Evolutionary conservation across 2,329 filamentous ascomycete genomes (phyloP).

Genomic region (Nectriaceae sp.): DNA sequence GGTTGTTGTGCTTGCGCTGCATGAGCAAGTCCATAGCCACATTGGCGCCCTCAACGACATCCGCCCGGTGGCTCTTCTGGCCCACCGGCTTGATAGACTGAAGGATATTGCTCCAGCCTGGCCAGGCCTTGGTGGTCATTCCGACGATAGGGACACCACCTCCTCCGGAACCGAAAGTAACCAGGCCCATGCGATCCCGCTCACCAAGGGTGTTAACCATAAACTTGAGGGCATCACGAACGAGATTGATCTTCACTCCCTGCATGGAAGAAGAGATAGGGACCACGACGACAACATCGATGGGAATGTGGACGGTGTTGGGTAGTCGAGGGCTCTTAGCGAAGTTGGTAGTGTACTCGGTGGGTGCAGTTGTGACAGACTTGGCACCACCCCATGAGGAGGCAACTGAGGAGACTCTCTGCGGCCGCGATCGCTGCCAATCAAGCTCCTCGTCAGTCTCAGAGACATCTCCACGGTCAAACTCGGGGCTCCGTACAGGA

Average conservation of each 20-base stretch:
- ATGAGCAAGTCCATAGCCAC: slow-evolving; percentile 98
- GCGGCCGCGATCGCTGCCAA: slow-evolving; percentile 65
- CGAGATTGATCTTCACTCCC: slow-evolving; percentile 94
- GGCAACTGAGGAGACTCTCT: slow-evolving; percentile 78
- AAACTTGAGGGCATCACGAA: slow-evolving; percentile 89
- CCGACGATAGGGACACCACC: slow-evolving; percentile 95
- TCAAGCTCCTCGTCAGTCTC: slow-evolving; percentile 85
- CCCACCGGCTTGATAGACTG: slow-evolving; percentile 89
- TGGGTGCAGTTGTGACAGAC: slow-evolving; percentile 85
- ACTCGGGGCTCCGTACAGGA: slow-evolving; percentile 70
- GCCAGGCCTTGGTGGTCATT: slow-evolving; percentile 96
- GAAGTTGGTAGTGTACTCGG: slow-evolving; percentile 87
- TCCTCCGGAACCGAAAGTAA: slow-evolving; percentile 93
- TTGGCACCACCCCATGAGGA: slow-evolving; percentile 81
- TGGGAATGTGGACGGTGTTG: slow-evolving; percentile 76
- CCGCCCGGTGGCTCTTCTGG: slow-evolving; percentile 93
- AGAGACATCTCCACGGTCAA: slow-evolving; percentile 74
- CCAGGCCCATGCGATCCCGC: slow-evolving; percentile 92
- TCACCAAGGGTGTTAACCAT: slow-evolving; percentile 89
- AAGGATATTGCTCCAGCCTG: slow-evolving; percentile 84
- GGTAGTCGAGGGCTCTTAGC: slow-evolving; percentile 44
- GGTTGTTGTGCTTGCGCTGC: slow-evolving; percentile 95
- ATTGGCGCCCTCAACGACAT: slow-evolving; percentile 96
- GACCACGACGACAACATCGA: slow-evolving; percentile 95
- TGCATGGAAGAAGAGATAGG: slow-evolving; percentile 99